Evolutionary conservation across 257 asterid genomes (phyloP), one percentile per base, ranked within the genome.

Genomic region (Penstemon barbatus): DNA sequence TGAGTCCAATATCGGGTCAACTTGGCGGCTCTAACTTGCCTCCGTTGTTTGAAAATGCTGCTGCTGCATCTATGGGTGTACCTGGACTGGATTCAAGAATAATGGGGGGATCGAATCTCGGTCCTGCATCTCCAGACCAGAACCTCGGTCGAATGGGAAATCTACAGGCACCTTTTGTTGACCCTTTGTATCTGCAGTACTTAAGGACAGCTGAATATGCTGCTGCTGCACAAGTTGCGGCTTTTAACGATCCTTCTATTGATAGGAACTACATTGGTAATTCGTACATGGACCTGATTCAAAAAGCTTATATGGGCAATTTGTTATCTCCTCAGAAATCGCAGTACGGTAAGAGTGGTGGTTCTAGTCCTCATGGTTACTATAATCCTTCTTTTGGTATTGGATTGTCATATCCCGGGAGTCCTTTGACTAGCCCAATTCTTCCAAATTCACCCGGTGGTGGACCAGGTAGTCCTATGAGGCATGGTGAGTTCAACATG

Each of bases 41-140:
- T 7, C 99, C 95, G 0, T 79, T 94, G 73, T 91, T 87, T 71
- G 97, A 88, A 81, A 94, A 89, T 80, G 99, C 97, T 80, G 99
- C 95, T 71, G 93, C 86, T 39, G 85, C 97, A 42, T 98, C 91
- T 13, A 73, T 90, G 89, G 95, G 72, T 63, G 75, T 79, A 36
- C 91, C 95, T 60, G 95, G 95, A 43, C 79, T 86, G 84, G 99
- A 89, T 71, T 75, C 97, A 37, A 81, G 95, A 73, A 76, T 91
- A 79, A 73, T 84, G 55, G 91, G 85, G 5, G 97, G 83, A 59
- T 78, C 97, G 15, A 84, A 76, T 77, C 66, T 88, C 4, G 82
- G 89, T 48, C 61, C 33, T 25, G 33, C 33, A 25, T 25, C 33
- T 25, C 33, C 79, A 9, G 95, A 84, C 18, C 90, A 84, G 69